These are phyloP conservation scores for Rhodotorula glutinis DNA, from an alignment of 1,284 basidiomycete genomes.

Conservation along the genomic window DNA sequence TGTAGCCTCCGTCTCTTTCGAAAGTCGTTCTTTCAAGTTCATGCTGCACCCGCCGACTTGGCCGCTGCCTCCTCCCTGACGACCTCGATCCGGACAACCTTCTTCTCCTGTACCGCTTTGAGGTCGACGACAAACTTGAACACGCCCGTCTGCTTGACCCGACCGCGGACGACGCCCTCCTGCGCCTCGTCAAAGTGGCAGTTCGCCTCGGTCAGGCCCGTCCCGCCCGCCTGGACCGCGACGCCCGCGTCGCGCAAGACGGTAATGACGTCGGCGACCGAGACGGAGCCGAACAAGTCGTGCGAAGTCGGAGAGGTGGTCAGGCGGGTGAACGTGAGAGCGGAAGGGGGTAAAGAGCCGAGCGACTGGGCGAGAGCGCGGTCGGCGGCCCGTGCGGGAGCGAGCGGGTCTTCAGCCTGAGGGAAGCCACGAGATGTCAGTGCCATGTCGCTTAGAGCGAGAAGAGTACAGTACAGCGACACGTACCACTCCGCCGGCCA, in stretches of 20 bases:
- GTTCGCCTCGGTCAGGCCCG: neutral
- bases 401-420: slow-evolving; percentile 14
- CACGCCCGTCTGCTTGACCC: slow-evolving; percentile 30
- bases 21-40: no score
- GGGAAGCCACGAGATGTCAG: no score
- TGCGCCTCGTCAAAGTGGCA: slow-evolving; percentile 15
- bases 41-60: neutral
- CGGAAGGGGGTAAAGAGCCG: neutral
- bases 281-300: slow-evolving; percentile 37
- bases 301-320: slow-evolving; percentile 24
- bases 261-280: slow-evolving; percentile 17
- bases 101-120: slow-evolving; percentile 6
- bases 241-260: slow-evolving; percentile 12
- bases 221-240: slow-evolving; percentile 5
- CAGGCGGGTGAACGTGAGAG: slow-evolving; percentile 27
- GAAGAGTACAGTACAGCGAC: no score
- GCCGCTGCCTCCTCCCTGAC: neutral
- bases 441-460: no score
- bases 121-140: slow-evolving; percentile 8
- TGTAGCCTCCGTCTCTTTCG: neutral
- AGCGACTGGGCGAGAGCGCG: slow-evolving; percentile 15
- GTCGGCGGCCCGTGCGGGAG: slow-evolving; percentile 8
- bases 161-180: slow-evolving; percentile 27
- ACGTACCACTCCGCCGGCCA: slow-evolving; percentile 15
- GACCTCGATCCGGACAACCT: neutral